A percentile compares a stretch with the other conserved stretches of the same genome.
phyloP scores from a whole-genome alignment of 805 yeast species.

The Metschnikowia cerradonensis region DNA sequence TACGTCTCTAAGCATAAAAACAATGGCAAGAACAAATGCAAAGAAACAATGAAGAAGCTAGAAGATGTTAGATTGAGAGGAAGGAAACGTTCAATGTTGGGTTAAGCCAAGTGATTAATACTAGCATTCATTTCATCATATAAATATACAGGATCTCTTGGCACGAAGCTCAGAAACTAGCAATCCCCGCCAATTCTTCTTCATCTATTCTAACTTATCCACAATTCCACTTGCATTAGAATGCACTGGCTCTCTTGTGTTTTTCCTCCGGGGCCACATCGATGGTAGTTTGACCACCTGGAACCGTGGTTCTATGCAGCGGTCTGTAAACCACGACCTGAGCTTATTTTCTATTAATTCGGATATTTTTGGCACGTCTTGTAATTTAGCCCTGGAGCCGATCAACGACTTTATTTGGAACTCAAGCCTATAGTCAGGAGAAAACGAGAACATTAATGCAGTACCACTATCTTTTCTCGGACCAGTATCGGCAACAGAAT shows the following conservation, averaged over 20 bases:
- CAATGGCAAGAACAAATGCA: slow-evolving; percentile 36
- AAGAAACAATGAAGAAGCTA: slow-evolving; percentile 59
- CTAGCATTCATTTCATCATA: neutral
- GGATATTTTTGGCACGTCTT: slow-evolving; percentile 88
- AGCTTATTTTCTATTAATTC: slow-evolving; percentile 77
- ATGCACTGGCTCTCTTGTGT: slow-evolving; percentile 32
- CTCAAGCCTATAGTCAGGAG: slow-evolving; percentile 87
- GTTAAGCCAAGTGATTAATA: slow-evolving; percentile 28
- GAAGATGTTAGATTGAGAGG: slow-evolving; percentile 89
- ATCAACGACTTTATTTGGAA: slow-evolving; percentile 84
- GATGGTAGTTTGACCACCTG: slow-evolving; percentile 83
- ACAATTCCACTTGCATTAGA: slow-evolving; percentile 18
- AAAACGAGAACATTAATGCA: slow-evolving; percentile 81
- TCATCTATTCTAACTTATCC: slow-evolving; percentile 16
- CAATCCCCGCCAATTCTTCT: neutral
- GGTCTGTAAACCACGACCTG: slow-evolving; percentile 84
- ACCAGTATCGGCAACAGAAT: neutral
- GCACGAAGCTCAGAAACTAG: neutral
- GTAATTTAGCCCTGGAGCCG: slow-evolving; percentile 88
- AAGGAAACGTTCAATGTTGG: slow-evolving; percentile 91
- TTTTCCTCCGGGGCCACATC: slow-evolving; percentile 65
- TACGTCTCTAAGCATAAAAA: slow-evolving; percentile 19
- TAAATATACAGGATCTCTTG: neutral
- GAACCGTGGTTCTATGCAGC: slow-evolving; percentile 91
- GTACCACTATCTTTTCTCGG: slow-evolving; percentile 40